Base-by-base conservation (phyloP, 768 basidiomycete genomes). In the Tulasnella sp. region DNA sequence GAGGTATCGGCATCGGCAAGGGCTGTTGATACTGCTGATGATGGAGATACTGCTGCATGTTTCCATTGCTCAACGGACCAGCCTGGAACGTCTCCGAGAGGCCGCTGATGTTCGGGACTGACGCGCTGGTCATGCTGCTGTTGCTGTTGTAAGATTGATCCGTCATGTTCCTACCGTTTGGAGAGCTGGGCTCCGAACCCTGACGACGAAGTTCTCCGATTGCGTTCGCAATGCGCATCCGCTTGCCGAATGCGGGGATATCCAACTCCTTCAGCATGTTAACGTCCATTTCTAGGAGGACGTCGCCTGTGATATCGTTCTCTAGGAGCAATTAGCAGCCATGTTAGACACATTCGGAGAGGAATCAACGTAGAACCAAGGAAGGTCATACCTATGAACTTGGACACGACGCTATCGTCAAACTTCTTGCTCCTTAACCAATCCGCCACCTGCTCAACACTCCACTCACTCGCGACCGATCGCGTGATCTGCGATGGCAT, bases 251-350 rank as follows among this genome's bases (percentile, higher is more conserved):
- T 2, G 92, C 92, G 66, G 78, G 74, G 63, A 99, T 91, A 22
- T 92, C 96, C 54, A 99, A 85, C 9, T 74, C 76, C 73, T 98
- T 98, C 65, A 99, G 83, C 15, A 96, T 77, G 66, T 85, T 86
- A 56, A 84, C 81, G 63, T 97, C 92, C 61, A 98, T 85, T 66
- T 96, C 94, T 57, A 98, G 82, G 5, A 99, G 80, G 30, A 98
- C 89, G 65, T 99, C 96, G 19, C 96, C 96, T 0, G 92, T 89
- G 55, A 99, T 98, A 73, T 99, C 96, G 81, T 99, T 92, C 73
- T 98, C 94, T 92, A 68, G 43, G 15, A 34, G 42, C 25, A 38
- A 38, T 49, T 7, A 38, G 34, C 15, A 15, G 34, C 34, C 34
- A 7, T 38, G 34, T 38, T 38, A 38, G 34, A 15, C 7, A 38